Conservation (phyloP, 2,329 filamentous ascomycete species). For the Penicillium sp. region DNA sequence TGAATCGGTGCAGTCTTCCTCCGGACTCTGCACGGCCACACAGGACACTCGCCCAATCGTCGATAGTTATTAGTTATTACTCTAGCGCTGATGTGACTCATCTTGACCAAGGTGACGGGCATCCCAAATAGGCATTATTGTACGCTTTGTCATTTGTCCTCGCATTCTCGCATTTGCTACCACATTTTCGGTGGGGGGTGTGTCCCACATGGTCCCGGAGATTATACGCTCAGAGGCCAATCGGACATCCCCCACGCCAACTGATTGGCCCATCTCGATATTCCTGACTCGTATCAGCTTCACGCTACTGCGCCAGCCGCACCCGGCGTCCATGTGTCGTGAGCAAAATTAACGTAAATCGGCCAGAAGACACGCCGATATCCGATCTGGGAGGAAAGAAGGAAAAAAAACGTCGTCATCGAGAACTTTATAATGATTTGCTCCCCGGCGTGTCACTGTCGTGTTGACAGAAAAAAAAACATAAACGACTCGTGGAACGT, state of each 20-base stretch:
- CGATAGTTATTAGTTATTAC: too few species aligned
- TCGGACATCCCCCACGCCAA: background rate
- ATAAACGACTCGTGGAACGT: background rate
- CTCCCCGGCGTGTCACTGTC: background rate
- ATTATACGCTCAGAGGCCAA: background rate
- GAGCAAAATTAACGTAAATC: background rate
- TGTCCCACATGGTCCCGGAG: background rate
- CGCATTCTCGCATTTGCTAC: background rate
- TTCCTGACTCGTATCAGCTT: slow-evolving; percentile 6
- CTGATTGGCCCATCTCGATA: background rate
- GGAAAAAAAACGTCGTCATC: background rate
- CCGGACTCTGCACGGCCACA: background rate
- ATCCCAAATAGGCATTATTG: background rate
- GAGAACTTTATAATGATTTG: background rate
- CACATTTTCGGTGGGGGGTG: background rate
- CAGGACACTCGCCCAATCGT: too few species aligned
- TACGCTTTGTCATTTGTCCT: too few species aligned
- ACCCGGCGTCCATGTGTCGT: background rate
- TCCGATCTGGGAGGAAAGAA: background rate
- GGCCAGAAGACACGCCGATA: slow-evolving; percentile 4
- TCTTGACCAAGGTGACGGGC: background rate
- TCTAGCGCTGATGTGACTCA: slow-evolving; percentile 2
- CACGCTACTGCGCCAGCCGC: slow-evolving; percentile 1
- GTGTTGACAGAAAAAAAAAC: background rate
- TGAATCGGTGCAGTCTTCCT: background rate